Conservation (phyloP, 495 filamentous ascomycete species). For the Lichenothelia convexa region DNA sequence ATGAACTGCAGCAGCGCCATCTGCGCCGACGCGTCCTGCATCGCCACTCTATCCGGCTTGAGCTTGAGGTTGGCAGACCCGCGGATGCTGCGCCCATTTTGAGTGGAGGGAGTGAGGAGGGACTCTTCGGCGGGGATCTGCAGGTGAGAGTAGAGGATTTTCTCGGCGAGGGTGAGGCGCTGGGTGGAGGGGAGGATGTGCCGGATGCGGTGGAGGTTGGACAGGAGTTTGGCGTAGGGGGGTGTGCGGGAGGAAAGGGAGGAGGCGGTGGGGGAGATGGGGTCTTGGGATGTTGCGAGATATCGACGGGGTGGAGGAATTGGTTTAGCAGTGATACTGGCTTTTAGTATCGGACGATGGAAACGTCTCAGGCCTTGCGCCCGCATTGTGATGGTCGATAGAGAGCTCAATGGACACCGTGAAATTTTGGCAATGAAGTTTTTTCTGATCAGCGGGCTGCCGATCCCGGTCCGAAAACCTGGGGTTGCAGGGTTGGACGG, state of each 20-base stretch:
- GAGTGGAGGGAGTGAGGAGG: slow-evolving; percentile 54
- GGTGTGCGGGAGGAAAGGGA: slow-evolving; percentile 34
- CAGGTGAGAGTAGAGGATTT: slow-evolving; percentile 93
- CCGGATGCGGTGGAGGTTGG: slow-evolving; percentile 45
- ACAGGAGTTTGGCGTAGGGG: slow-evolving; percentile 44
- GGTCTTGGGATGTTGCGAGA: slow-evolving; percentile 9
- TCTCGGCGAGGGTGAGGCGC: slow-evolving; percentile 77
- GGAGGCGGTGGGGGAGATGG: slow-evolving; percentile 4
- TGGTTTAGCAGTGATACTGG: too few species aligned
- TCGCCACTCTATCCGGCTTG: slow-evolving; percentile 92
- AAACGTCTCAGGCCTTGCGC: too few species aligned
- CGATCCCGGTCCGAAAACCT: too few species aligned
- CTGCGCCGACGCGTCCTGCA: slow-evolving; percentile 97
- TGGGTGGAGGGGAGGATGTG: slow-evolving; percentile 46
- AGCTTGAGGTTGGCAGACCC: slow-evolving; percentile 89
- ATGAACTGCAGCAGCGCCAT: slow-evolving; percentile 98
- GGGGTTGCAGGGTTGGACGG: too few species aligned
- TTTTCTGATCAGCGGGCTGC: too few species aligned
- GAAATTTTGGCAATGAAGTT: too few species aligned
- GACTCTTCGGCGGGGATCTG: slow-evolving; percentile 63
- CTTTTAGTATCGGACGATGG: too few species aligned
- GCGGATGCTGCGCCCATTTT: slow-evolving; percentile 64
- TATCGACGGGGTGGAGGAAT: slow-evolving; percentile 5
- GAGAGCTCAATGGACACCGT: too few species aligned
- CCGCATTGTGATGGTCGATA: too few species aligned